A percentile compares a stretch with the other conserved stretches of the same genome.
Evolutionary conservation across 2,329 filamentous ascomycete species (phyloP).

Genomic region (Fusarium udum): DNA sequence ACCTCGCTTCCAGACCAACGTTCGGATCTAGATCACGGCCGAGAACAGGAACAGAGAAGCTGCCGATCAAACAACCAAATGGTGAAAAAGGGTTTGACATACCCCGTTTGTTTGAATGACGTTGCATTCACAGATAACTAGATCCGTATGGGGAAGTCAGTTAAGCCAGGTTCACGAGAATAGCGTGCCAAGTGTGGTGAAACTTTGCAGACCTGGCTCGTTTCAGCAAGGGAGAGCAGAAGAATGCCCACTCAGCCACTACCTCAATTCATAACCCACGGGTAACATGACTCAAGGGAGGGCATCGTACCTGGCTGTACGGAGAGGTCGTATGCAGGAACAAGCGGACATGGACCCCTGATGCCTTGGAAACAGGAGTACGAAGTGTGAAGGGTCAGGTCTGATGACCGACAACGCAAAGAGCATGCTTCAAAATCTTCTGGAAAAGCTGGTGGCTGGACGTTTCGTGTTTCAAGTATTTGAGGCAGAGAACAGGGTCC

Average conservation of each 20-base stretch:
- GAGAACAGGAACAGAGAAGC: conserved; percentile 3
- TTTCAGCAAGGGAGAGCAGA: conserved; percentile 5
- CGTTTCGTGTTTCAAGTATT: conserved; percentile 40
- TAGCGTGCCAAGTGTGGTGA: conserved; percentile 28
- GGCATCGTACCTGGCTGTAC: conserved; percentile 15
- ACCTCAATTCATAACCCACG: conserved; percentile 2
- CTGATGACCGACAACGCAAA: conserved; percentile 15
- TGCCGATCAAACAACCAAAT: conserved; percentile 33
- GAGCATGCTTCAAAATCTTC: conserved; percentile 39
- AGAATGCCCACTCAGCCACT: conserved; percentile 5
- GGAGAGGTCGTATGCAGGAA: conserved; percentile 32
- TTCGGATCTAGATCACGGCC: conserved; percentile 21
- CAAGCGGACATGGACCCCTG: conserved; percentile 28
- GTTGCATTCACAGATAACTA: conserved; percentile 18
- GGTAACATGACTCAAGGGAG: conserved; percentile 35
- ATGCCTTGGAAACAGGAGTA: conserved; percentile 35
- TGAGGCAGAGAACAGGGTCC: conserved; percentile 29
- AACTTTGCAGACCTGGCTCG: conserved; percentile 29
- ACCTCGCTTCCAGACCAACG: not conserved
- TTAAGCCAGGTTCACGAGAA: conserved; percentile 9
- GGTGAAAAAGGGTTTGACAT: conserved; percentile 22
- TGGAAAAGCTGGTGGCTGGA: conserved; percentile 38
- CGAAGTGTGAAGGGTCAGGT: conserved; percentile 16
- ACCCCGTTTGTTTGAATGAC: conserved; percentile 20
- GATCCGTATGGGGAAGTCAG: conserved; percentile 13